Base-by-base conservation (phyloP, 768 basidiomycete species). In the Multifurca ochricompacta region DNA sequence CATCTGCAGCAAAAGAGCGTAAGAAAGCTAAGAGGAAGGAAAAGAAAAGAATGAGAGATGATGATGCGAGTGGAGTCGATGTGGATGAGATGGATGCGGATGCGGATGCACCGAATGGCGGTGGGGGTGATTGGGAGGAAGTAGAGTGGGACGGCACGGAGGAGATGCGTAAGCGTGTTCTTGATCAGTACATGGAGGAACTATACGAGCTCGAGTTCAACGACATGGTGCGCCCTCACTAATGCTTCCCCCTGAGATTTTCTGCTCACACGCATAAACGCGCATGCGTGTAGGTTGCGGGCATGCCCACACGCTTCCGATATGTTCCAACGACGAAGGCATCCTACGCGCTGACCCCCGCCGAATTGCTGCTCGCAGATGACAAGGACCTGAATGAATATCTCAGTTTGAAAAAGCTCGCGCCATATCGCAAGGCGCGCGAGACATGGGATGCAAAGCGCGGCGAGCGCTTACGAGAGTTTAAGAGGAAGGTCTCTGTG, bases 311-410 rank as follows among this genome's bases (percentile, higher is more conserved):
- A 0, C 85, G 91, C 10, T 99, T 99, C 79, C 85, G 87, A 68
- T 99, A 99, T 66, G 74, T 80, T n/a, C 74, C 82, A 39, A 80
- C 87, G 31, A 69, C 81, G 39, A 64, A 81, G 0, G 75, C 85
- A 56, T 68, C 67, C 30, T 94, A 77, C 68, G 82, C 79, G 2
- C 80, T 99, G 37, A 78, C 82, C 1, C 81, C 95, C 0, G 81
- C 77, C 4, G 94, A 99, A 63, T 90, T 98, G 59, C 76, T 99
- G 23, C 77, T 91, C 64, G 93, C 95, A 6, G 90, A 85, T 3
- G 95, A 99, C 69, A 75, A 82, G 51, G 96, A 99, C 66, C 78
- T 99, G 45, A 99, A 98, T 70, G 77, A 88, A 54, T 91, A 91
- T 68, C 79, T 95, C 70, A 80, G 86, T 40, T 74, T 98, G 63